phyloP scores from a whole-genome alignment of 371 early-diverging fungal genomes.

The Umbelopsis sp. region DNA sequence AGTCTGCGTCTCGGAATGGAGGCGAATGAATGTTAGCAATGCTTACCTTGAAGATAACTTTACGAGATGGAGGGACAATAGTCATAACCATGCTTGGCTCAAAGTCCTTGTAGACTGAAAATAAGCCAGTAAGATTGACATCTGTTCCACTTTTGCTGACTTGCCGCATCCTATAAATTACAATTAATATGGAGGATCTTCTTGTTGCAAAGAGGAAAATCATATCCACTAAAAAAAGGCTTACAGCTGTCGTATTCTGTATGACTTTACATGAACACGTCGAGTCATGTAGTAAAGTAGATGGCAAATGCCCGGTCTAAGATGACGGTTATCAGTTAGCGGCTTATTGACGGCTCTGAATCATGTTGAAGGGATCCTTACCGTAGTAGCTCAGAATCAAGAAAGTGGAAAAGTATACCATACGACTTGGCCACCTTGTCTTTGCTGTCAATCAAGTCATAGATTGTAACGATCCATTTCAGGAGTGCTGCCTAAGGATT shows the following conservation, averaged over 20 bases:
- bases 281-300: constrained; percentile 56
- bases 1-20: not conserved
- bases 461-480: constrained; percentile 54
- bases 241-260: constrained; percentile 55
- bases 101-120: constrained; percentile 46
- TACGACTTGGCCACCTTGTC: constrained; percentile 47
- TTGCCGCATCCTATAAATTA: constrained; percentile 37
- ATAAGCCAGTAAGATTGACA: constrained; percentile 42
- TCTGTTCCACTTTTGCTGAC: constrained; percentile 39
- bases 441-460: constrained; percentile 47
- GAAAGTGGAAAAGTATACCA: constrained; percentile 51
- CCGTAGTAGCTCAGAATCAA: constrained; percentile 43
- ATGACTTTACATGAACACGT: constrained; percentile 49
- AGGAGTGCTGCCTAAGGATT: constrained; percentile 38
- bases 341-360: too few relatives aligned
- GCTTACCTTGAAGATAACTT: constrained; percentile 31
- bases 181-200: not conserved
- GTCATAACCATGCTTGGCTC: constrained; percentile 40
- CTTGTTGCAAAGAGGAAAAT: not conserved
- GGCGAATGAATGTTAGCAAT: not conserved
- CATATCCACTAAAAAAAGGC: not conserved
- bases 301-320: constrained; percentile 55
- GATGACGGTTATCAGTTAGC: not conserved
- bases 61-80: constrained; percentile 26
- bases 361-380: constrained; percentile 11